A percentile compares a stretch with the other conserved stretches of the same genome.
Evolutionary conservation across 805 yeast species (phyloP).

Genomic region (Spathaspora girioi): DNA sequence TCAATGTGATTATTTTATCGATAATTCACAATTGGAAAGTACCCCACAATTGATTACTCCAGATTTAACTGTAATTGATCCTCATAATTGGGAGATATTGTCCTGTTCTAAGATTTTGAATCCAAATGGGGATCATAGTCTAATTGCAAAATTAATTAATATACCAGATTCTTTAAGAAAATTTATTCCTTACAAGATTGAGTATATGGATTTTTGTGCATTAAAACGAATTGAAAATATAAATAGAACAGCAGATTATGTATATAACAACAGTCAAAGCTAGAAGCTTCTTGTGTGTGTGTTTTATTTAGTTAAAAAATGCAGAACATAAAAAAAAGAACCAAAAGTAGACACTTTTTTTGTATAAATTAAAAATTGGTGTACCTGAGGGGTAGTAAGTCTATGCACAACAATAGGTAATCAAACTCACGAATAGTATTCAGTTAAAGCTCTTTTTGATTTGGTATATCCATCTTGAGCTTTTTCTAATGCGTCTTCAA

Average conservation of each 20-base stretch:
- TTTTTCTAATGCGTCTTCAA: conserved; percentile 49
- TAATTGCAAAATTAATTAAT: conserved; percentile 53
- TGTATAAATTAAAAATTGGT: too few relatives aligned
- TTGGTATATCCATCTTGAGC: conserved; percentile 50
- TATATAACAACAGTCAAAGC: neutral
- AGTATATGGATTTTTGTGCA: conserved; percentile 51
- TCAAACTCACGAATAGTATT: conserved; percentile 39
- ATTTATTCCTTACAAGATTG: conserved; percentile 30
- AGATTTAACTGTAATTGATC: conserved; percentile 1
- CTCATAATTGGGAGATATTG: conserved; percentile 43
- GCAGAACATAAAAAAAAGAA: neutral
- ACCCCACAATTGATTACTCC: conserved; percentile 31
- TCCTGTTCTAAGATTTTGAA: conserved; percentile 50
- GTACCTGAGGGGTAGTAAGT: neutral
- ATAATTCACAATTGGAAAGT: conserved; percentile 39
- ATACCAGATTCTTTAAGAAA: conserved; percentile 36
- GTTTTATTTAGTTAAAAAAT: neutral
- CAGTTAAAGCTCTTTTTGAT: conserved; percentile 49
- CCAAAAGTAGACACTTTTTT: neutral
- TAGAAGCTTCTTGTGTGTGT: neutral
- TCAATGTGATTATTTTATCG: conserved; percentile 69
- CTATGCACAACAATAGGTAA: too few relatives aligned
- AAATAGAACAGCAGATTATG: neutral
- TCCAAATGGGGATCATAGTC: conserved; percentile 48
- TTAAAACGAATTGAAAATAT: conserved; percentile 13